Conservation (phyloP, 306 rosid genomes). For the Senna tora region DNA sequence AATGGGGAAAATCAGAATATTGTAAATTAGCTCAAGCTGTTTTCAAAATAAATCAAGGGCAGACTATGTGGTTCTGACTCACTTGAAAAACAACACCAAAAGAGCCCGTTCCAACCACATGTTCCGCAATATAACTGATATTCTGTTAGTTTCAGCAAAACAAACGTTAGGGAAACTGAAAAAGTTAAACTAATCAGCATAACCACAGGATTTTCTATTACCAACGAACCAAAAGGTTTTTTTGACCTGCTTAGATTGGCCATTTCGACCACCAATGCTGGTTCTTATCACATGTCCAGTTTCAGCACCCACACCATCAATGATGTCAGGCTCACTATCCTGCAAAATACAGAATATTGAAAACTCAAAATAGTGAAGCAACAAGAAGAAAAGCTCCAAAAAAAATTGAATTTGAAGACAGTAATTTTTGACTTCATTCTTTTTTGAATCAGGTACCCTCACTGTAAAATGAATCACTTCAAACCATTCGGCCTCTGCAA, state of each 20-base stretch:
- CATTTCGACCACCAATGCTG: constrained; percentile 78
- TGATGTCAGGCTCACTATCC: constrained; percentile 89
- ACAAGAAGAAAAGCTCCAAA: constrained; percentile 2
- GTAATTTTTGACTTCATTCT: not conserved
- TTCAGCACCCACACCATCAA: constrained; percentile 92
- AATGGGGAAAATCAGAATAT: not conserved
- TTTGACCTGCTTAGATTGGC: constrained; percentile 88
- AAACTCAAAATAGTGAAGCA: constrained; percentile 7
- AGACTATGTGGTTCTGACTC: constrained; percentile 37
- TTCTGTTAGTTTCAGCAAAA: constrained; percentile 56
- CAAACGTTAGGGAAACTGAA: constrained; percentile 23
- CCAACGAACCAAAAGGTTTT: not conserved
- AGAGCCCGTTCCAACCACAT: constrained; percentile 96
- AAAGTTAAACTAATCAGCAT: constrained; percentile 22
- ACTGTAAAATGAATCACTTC: not conserved
- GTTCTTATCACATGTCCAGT: constrained; percentile 92
- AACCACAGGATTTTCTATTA: constrained; percentile 21
- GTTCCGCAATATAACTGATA: constrained; percentile 84
- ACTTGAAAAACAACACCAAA: constrained; percentile 97
- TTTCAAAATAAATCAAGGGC: constrained; percentile 23
- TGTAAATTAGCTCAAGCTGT: constrained; percentile 13
- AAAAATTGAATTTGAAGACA: not conserved
- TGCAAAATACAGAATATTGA: constrained; percentile 46
- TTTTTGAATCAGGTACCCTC: not conserved
- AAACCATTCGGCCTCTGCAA: not conserved